Evolutionary conservation across 805 yeast species (phyloP), one percentile per base, ranked within the genome.

Genomic region (Pichia eremophila): DNA sequence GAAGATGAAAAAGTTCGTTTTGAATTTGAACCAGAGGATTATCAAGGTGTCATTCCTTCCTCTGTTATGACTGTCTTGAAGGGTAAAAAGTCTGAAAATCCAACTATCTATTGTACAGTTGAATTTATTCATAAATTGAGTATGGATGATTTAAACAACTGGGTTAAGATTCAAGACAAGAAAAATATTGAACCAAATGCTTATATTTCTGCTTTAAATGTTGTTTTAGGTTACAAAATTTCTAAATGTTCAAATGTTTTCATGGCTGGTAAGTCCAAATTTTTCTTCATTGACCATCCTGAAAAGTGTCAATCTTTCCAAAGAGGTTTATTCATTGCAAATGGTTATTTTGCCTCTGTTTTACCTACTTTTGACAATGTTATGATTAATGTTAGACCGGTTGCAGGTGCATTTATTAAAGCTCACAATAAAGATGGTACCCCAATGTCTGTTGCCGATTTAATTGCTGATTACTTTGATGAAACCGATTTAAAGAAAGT

Each of bases 311-410:
- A 52, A 36, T 41, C 57, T 8, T 54, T 61, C 37, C 59, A 53
- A 46, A 55, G 50, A 35, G 66, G 66, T 25, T 46, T 62, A 17
- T 57, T 48, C 19, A 57, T 63, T 29, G 61, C 61, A 31, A 57
- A 53, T 40, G 66, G 66, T 29, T 62, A 57, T 44, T 62, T 46
- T 53, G 59, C 63, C 9, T 59, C 66, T 31, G 60, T 62, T 38
- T 46, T 57, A 18, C 62, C 63, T 17, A 54, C 63, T 10, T 57
- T 50, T 45, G 58, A 61, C 31, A 51, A 53, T 40, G 50, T 63
- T 37, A 50, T 60, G 46, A 50, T 62, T 37, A 62, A 62, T 49
- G 51, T 60, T 34, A 58, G 64, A 45, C 56, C 63, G 9, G 60
- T 59, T 31, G 55, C 61, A 4, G 59, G 62, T 39, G 63, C 55